A percentile compares a stretch with the other conserved stretches of the same genome.
These are phyloP conservation scores for Calocybe gangraenosa DNA, from an alignment of 768 basidiomycete genomes.

Conservation along the genomic window DNA sequence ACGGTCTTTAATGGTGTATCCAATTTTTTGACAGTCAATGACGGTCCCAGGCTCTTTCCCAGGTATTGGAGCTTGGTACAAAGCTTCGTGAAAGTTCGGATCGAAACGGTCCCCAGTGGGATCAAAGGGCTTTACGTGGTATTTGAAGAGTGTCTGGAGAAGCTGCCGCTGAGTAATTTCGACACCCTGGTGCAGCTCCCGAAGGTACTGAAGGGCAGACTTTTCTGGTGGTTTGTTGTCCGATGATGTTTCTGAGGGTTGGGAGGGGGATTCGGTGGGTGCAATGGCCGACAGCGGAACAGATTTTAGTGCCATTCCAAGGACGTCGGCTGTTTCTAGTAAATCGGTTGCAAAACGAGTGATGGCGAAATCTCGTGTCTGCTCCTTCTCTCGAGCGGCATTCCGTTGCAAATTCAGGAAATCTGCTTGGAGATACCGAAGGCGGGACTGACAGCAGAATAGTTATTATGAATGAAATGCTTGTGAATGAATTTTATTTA, in stretches of 20 bases:
- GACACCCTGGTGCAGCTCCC: slow-evolving; percentile 81
- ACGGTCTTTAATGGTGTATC: slow-evolving; percentile 93
- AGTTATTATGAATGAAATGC: slow-evolving; percentile 1
- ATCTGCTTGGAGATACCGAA: slow-evolving; percentile 92
- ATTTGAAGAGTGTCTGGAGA: slow-evolving; percentile 85
- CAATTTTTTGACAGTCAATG: slow-evolving; percentile 85
- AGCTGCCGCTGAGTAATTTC: slow-evolving; percentile 89
- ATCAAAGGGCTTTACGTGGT: slow-evolving; percentile 89
- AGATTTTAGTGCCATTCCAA: slow-evolving; percentile 78
- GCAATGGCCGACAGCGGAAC: slow-evolving; percentile 51
- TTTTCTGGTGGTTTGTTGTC: slow-evolving; percentile 35
- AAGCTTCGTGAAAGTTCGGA: slow-evolving; percentile 92
- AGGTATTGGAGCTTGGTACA: slow-evolving; percentile 91
- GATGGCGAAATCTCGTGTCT: slow-evolving; percentile 92
- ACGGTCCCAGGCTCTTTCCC: slow-evolving; percentile 87
- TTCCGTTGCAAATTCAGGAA: slow-evolving; percentile 94
- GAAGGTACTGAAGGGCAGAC: slow-evolving; percentile 52
- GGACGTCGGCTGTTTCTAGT: slow-evolving; percentile 87
- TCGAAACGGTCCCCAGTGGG: slow-evolving; percentile 92
- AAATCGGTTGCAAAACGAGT: slow-evolving; percentile 87
- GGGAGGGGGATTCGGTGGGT: slow-evolving; percentile 21
- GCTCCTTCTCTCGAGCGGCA: slow-evolving; percentile 85
- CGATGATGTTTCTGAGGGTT: slow-evolving; percentile 25
- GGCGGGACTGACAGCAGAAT: slow-evolving; percentile 56
- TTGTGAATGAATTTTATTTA: neutral